Base-by-base conservation (phyloP, 768 basidiomycete species). In the Leucocoprinus birnbaumii region DNA sequence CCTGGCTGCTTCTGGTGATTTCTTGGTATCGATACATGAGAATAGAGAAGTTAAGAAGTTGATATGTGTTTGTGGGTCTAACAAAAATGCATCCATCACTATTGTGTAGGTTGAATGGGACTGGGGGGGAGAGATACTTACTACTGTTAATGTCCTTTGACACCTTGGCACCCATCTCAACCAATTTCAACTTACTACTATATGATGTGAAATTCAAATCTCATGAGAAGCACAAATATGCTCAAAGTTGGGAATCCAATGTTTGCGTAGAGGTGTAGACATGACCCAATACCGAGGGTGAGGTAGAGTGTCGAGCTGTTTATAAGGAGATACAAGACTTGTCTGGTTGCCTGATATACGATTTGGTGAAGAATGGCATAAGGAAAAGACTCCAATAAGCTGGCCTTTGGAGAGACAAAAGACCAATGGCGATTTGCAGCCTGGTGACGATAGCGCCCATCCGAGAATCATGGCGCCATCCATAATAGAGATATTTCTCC, bases 361-460 rank as follows among this genome's bases (percentile, higher is more conserved):
- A 87, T 75, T 58, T 80, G 69, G 42, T 78, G 78, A 16, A 87
- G 75, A 58, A 88, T 66, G 61, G 86, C 84, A 60, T 67, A 67
- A 19, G 85, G 84, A 35, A 85, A 62, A 2, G 61, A 65, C 51
- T 82, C 77, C 47, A 87, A 67, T 48, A 62, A 64, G 55, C 78
- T 75, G 59, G 69, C 27, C 80, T 80, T 84, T 60, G 11, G 41
- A 19, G 21, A 31, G 47, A 19, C 43, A 22, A 25, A 26, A 34
- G 27, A 46, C 7, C 16, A 21, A 42, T n/a, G 38, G 14, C 25
- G 22, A n/a, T 21, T 19, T 34, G 4, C 3, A 49, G 40, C 18
- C 48, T 43, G 14, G 22, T 55, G 16, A 38, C 38, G 4, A 38
- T 38, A 48, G 54, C 48, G 54, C 54, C 48, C 40, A 4, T 48